phyloP scores from a whole-genome alignment of 2,329 filamentous ascomycete genomes.

The Penicillium sp. region DNA sequence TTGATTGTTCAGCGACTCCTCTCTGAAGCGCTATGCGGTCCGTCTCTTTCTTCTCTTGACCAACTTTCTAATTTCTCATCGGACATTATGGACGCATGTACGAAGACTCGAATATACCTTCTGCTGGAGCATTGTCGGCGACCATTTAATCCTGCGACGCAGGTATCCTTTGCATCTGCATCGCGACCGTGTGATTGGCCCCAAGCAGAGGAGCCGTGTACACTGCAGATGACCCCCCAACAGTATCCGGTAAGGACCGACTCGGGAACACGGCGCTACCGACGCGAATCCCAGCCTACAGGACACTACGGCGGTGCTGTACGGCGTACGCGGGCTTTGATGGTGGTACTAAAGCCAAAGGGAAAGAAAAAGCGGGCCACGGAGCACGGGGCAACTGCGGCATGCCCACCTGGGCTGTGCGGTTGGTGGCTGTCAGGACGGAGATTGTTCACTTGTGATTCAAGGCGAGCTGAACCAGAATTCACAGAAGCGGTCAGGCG shows the following conservation, averaged over 20 bases:
- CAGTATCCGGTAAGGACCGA: slow-evolving; percentile 12
- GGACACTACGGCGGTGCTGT: slow-evolving; percentile 4
- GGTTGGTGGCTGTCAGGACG: slow-evolving; percentile 1
- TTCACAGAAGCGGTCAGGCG: neutral
- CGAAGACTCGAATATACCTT: neutral
- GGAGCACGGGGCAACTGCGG: slow-evolving; percentile 30
- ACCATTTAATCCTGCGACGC: slow-evolving; percentile 7
- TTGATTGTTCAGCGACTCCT: slow-evolving; percentile 17
- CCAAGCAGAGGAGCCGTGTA: neutral
- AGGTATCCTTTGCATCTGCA: slow-evolving; percentile 1
- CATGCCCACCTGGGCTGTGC: slow-evolving; percentile 30
- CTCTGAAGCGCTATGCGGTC: slow-evolving; percentile 19
- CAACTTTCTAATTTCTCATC: neutral
- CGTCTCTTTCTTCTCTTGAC: neutral
- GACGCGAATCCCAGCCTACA: slow-evolving; percentile 1
- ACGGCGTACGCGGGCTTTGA: slow-evolving; percentile 2
- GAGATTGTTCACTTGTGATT: neutral
- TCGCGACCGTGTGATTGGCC: slow-evolving; percentile 1
- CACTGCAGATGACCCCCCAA: slow-evolving; percentile 14
- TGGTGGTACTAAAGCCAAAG: slow-evolving; percentile 1
- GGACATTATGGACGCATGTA: neutral
- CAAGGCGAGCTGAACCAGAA: neutral
- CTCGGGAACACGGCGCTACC: slow-evolving; percentile 12
- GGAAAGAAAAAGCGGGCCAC: slow-evolving; percentile 25
- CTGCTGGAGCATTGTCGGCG: slow-evolving; percentile 5